phyloP scores from a whole-genome alignment of 169 alveolate genomes.

The Plasmodium fragile region DNA sequence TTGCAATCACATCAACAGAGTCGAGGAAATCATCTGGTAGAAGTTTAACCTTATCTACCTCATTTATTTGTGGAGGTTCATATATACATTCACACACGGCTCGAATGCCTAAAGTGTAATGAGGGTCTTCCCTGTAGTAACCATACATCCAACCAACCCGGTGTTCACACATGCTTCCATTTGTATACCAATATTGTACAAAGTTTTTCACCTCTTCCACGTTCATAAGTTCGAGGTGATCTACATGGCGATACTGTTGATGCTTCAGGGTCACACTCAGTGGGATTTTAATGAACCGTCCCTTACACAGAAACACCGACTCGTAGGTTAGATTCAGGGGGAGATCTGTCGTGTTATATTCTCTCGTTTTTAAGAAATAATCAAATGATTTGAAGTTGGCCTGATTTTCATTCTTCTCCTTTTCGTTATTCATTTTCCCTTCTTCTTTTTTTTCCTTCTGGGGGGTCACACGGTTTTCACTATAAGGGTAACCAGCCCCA shows the following conservation, averaged over 20 bases:
- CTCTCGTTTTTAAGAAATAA: constrained; percentile 84
- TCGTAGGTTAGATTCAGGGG: constrained; percentile 77
- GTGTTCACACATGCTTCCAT: constrained; percentile 91
- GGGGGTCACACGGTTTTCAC: background rate
- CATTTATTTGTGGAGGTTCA: constrained; percentile 96
- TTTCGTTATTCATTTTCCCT: background rate
- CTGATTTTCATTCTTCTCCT: constrained; percentile 5
- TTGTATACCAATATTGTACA: constrained; percentile 94
- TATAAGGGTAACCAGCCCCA: background rate
- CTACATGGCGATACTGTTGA: constrained; percentile 97
- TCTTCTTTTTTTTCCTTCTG: background rate
- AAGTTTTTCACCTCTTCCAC: constrained; percentile 94
- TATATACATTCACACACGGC: constrained; percentile 98
- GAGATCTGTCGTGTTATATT: constrained; percentile 84
- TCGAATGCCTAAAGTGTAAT: constrained; percentile 97
- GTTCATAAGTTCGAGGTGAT: constrained; percentile 97
- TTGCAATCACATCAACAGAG: constrained; percentile 94
- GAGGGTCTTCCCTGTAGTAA: constrained; percentile 97
- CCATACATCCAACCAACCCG: constrained; percentile 98
- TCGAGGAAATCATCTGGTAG: constrained; percentile 82
- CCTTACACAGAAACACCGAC: constrained; percentile 25
- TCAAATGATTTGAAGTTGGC: constrained; percentile 89
- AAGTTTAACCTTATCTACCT: constrained; percentile 78
- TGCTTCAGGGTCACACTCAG: constrained; percentile 96
- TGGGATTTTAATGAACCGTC: constrained; percentile 89